Evolutionary conservation across 2,329 filamentous ascomycete species (phyloP).

Genomic region (Thelonectria rubi): DNA sequence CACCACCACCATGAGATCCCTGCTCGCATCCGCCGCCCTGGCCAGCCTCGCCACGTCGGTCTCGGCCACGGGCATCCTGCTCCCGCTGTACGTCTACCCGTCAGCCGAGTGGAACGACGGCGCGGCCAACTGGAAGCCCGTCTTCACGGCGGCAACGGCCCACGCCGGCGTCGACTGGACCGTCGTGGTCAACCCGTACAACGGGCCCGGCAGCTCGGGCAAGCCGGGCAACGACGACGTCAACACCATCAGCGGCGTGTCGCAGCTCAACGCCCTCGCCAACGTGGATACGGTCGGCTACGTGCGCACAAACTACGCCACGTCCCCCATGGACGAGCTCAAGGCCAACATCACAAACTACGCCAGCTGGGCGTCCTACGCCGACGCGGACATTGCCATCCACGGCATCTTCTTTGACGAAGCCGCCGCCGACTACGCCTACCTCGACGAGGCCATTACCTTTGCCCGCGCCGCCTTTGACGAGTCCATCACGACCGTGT

Average conservation of each 20-base stretch:
- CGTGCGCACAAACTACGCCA: conserved; percentile 34
- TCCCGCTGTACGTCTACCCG: conserved; percentile 39
- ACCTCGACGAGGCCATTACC: conserved; percentile 30
- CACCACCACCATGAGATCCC: conserved; percentile 5
- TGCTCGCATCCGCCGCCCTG: background rate
- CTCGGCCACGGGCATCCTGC: conserved; percentile 30
- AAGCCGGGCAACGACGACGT: conserved; percentile 34
- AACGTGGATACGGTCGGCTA: conserved; percentile 40
- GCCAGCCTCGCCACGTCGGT: conserved; percentile 10
- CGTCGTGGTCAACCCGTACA: conserved; percentile 34
- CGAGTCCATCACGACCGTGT: conserved; percentile 28
- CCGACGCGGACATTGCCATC: conserved; percentile 25
- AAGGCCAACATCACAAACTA: conserved; percentile 35
- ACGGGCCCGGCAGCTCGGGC: conserved; percentile 32
- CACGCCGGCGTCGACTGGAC: conserved; percentile 28
- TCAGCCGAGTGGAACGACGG: conserved; percentile 30
- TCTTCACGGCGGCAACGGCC: conserved; percentile 24
- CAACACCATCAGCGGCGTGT: conserved; percentile 36
- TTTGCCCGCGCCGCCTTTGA: conserved; percentile 24
- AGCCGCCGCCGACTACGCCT: conserved; percentile 20
- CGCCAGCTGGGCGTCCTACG: conserved; percentile 30
- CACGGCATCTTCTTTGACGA: conserved; percentile 41
- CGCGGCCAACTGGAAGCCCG: conserved; percentile 37
- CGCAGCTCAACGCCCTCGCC: conserved; percentile 32
- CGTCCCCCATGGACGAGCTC: conserved; percentile 29